Evolutionary conservation across 192 early-diverging fungal genomes (phyloP).

Genomic region (Coemansia sp.): DNA sequence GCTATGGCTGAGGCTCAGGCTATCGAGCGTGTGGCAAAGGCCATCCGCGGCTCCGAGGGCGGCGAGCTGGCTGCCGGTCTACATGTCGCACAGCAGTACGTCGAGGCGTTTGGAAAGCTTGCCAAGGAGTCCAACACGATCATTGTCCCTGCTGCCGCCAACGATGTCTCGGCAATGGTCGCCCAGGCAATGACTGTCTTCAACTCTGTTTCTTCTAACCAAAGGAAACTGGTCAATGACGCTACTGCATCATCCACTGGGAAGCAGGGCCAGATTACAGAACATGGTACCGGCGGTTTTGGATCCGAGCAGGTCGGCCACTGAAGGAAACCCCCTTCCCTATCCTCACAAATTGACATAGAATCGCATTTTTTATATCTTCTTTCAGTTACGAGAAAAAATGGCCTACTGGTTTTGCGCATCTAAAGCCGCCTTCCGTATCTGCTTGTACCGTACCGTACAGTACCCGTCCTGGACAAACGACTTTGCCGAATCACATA

Average conservation of each 20-base stretch:
- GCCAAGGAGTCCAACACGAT: conserved; percentile 93
- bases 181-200: conserved; percentile 70
- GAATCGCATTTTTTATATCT: not conserved
- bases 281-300: conserved; percentile 28
- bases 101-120: conserved; percentile 88
- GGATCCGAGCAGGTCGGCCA: conserved; percentile 49
- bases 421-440: not conserved
- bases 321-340: conserved; percentile 9
- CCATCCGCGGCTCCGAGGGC: conserved; percentile 65
- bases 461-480: conserved; percentile 14
- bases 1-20: conserved; percentile 82
- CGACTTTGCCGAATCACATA: conserved; percentile 10
- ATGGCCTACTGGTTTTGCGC: not conserved
- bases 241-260: not conserved
- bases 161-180: conserved; percentile 87
- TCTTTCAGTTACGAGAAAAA: not conserved
- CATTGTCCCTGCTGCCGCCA: conserved; percentile 81
- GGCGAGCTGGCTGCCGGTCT: conserved; percentile 87
- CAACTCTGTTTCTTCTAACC: conserved; percentile 33
- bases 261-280: not conserved
- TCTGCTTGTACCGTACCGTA: conserved; percentile 11
- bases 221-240: conserved; percentile 17
- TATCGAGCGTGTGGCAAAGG: conserved; percentile 77
- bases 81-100: conserved; percentile 95
- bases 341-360: not conserved